Evolutionary conservation across 2,329 filamentous ascomycete genomes (phyloP).

Genomic region (Hypoxylon sp.): DNA sequence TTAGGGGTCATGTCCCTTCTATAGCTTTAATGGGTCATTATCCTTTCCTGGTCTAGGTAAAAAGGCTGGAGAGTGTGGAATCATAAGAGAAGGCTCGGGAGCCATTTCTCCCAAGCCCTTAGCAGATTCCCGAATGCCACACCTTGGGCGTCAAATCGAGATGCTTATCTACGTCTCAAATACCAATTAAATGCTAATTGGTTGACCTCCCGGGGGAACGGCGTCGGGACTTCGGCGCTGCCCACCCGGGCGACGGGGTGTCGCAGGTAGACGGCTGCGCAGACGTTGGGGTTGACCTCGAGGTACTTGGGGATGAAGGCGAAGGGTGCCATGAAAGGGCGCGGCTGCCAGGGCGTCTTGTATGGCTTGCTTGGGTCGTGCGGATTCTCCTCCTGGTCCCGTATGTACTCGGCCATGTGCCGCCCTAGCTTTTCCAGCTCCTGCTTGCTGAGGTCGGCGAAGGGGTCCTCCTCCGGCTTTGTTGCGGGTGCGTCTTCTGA

Average conservation of each 20-base stretch:
- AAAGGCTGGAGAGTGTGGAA: neutral
- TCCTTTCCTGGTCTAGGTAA: neutral
- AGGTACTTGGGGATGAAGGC: conserved; percentile 95
- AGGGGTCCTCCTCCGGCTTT: conserved; percentile 29
- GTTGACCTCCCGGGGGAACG: conserved; percentile 78
- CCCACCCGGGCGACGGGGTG: conserved; percentile 92
- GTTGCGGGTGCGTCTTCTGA: conserved; percentile 1
- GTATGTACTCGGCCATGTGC: conserved; percentile 73
- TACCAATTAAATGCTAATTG: conserved; percentile 97
- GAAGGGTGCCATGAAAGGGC: conserved; percentile 90
- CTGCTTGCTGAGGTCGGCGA: conserved; percentile 63
- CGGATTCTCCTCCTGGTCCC: conserved; percentile 79
- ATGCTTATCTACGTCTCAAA: conserved; percentile 77
- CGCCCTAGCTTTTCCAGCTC: conserved; percentile 69
- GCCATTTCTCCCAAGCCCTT: neutral
- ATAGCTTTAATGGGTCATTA: neutral
- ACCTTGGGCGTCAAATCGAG: neutral
- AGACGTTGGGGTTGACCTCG: conserved; percentile 98
- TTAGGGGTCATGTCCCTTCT: neutral
- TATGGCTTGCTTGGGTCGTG: conserved; percentile 86
- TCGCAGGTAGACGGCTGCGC: conserved; percentile 92
- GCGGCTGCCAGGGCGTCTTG: conserved; percentile 88
- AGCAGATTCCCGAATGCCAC: neutral
- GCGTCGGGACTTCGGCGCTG: conserved; percentile 85
- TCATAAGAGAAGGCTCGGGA: neutral